Conservation (phyloP, 2,329 filamentous ascomycete species). For the Endoconidiophora laricicola region DNA sequence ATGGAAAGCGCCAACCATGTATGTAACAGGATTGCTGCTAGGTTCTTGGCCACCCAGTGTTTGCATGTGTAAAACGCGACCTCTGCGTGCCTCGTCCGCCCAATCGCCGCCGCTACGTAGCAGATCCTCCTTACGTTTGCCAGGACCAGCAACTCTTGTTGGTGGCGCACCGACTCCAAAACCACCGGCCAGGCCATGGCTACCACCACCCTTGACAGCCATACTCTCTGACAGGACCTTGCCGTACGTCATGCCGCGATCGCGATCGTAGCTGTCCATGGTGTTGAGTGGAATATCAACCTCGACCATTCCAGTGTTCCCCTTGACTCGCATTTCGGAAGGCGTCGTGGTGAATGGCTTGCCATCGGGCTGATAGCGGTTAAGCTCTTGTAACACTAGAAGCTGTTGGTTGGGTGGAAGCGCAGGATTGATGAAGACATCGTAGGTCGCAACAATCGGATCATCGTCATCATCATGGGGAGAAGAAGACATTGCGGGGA, state of each 20-base stretch:
- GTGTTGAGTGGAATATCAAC: constrained; percentile 76
- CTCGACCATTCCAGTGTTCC: constrained; percentile 68
- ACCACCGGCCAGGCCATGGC: constrained; percentile 54
- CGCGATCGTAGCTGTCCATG: constrained; percentile 59
- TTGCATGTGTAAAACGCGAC: constrained; percentile 60
- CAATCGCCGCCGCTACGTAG: constrained; percentile 37
- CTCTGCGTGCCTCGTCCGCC: constrained; percentile 49
- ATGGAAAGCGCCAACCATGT: constrained; percentile 86
- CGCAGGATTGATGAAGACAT: constrained; percentile 68
- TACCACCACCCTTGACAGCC: constrained; percentile 43
- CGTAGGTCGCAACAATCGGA: constrained; percentile 59
- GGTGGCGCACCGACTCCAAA: constrained; percentile 45
- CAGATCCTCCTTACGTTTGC: constrained; percentile 21
- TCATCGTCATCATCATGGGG: constrained; percentile 33
- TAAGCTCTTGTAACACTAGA: constrained; percentile 79
- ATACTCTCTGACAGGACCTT: constrained; percentile 49
- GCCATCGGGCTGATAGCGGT: constrained; percentile 45
- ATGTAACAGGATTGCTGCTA: constrained; percentile 53
- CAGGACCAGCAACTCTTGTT: constrained; percentile 18
- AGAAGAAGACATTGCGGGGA: constrained; percentile 7
- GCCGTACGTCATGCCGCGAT: constrained; percentile 71
- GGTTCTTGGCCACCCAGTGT: constrained; percentile 72
- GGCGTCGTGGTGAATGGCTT: constrained; percentile 43
- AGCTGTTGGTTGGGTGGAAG: constrained; percentile 46
- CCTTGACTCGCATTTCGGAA: constrained; percentile 65